Evolutionary conservation across 1,139 yeast species (phyloP).

Genomic region (Hemisphaericaspora xylofermentans): DNA sequence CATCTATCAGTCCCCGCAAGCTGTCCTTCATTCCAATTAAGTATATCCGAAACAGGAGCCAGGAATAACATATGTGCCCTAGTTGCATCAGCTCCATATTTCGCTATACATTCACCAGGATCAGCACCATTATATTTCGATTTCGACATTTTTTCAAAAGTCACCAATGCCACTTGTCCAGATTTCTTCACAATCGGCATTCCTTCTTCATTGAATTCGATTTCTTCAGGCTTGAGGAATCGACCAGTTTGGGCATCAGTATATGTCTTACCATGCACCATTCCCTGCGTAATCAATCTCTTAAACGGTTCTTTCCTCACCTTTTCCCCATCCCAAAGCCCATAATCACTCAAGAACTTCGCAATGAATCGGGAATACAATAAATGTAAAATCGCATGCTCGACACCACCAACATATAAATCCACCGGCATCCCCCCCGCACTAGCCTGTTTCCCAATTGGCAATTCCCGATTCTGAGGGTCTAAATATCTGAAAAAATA

Average conservation of each 20-base stretch:
- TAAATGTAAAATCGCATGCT: conserved; percentile 91
- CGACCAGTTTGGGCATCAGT: conserved; percentile 69
- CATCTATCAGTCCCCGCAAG: conserved; percentile 87
- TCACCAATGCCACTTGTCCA: conserved; percentile 51
- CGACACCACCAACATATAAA: conserved; percentile 90
- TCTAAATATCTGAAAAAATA: conserved; percentile 85
- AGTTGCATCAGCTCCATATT: conserved; percentile 91
- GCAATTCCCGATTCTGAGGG: conserved; percentile 53
- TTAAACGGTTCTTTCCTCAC: conserved; percentile 75
- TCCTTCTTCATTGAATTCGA: conserved; percentile 37
- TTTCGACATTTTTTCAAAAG: conserved; percentile 93
- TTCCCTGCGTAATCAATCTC: conserved; percentile 86
- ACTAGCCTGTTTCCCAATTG: conserved; percentile 57
- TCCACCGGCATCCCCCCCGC: conserved; percentile 74
- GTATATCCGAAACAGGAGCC: conserved; percentile 80
- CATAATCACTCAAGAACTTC: conserved; percentile 67
- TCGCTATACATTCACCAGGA: conserved; percentile 72
- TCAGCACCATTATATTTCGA: conserved; percentile 94
- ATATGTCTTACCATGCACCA: conserved; percentile 93
- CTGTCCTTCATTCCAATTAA: conserved; percentile 88
- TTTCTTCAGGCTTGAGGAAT: conserved; percentile 76
- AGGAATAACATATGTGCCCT: conserved; percentile 93
- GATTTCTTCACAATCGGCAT: conserved; percentile 49
- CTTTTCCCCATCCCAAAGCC: conserved; percentile 45
- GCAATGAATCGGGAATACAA: conserved; percentile 81